Base-by-base conservation (phyloP, 108 stramenopile species). In the Epipyxis sp. region DNA sequence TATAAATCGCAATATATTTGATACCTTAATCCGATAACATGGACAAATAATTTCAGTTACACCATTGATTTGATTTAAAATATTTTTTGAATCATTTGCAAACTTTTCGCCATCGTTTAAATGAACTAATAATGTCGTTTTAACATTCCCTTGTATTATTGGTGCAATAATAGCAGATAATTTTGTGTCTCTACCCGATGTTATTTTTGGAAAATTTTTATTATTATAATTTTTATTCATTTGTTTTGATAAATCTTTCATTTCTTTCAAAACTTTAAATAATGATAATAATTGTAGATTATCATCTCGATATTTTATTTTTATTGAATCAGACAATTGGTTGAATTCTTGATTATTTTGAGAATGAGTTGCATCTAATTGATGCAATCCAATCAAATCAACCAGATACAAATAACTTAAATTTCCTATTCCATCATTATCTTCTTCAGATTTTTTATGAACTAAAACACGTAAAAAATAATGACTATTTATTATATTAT, bases 71-170 rank as follows among this genome's bases (percentile, higher is more conserved):
- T 6, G 20, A 13, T 6, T 50, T 50, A 50, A 50, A 50, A 50
- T 50, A 50, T 6, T 50, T 50, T 50, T 50, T 13, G 6, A 13
- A 13, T 50, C 46, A 50, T 50, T 13, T 13, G 6, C 6, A 50
- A 13, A 50, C 6, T 20, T 50, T 50, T 50, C 46, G 6, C 20
- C 46, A 50, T 50, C 20, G 20, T 20, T 50, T 13, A 13, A 13
- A 50, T 50, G 13, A 50, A 20, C 6, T 50, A 50, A 20, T 13
- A 50, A 50, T 13, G 13, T 50, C 20, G 46, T 50, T 50, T 37
- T 29, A 3, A 37, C 34, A 65, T 65, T 65, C 6, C 61, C 61
- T 65, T 65, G 61, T 35, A 65, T 3, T 32, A 65, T 65, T 35
- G 61, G 61, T 29, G 61, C 25, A 10, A 65, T 10, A 35, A 65